A percentile compares a stretch with the other conserved stretches of the same genome.
These are phyloP conservation scores for Ogataea angusta DNA, from an alignment of 805 yeast species.

Conservation along the genomic window DNA sequence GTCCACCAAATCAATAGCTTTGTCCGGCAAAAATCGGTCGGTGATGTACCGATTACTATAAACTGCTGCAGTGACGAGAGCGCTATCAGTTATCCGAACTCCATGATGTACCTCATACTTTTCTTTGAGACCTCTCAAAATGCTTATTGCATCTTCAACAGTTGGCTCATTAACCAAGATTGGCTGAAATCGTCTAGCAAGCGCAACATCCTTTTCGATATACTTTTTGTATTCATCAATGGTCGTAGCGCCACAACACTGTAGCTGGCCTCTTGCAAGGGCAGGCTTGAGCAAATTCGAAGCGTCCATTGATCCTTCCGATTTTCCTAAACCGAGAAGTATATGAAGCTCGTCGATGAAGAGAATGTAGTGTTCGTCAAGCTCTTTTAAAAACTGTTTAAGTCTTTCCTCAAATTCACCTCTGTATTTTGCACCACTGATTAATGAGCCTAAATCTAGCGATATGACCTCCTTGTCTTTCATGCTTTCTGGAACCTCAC, in stretches of 20 bases:
- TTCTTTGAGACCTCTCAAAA: slow-evolving; percentile 89
- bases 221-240: slow-evolving; percentile 88
- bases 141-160: slow-evolving; percentile 87
- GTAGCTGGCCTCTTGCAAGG: slow-evolving; percentile 84
- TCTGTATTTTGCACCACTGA: slow-evolving; percentile 92
- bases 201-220: slow-evolving; percentile 94
- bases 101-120: slow-evolving; percentile 97
- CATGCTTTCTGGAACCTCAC: slow-evolving; percentile 94
- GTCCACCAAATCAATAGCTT: slow-evolving; percentile 94
- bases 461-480: slow-evolving; percentile 81
- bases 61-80: slow-evolving; percentile 90
- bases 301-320: slow-evolving; percentile 95
- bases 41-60: slow-evolving; percentile 87
- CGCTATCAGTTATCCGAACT: slow-evolving; percentile 88
- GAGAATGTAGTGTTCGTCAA: slow-evolving; percentile 72
- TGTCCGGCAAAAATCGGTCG: slow-evolving; percentile 89
- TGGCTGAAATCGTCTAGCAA: slow-evolving; percentile 91
- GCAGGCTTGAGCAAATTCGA: slow-evolving; percentile 91
- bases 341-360: slow-evolving; percentile 91
- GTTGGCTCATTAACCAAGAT: slow-evolving; percentile 84
- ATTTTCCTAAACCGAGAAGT: slow-evolving; percentile 84
- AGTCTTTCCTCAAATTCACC: slow-evolving; percentile 95
- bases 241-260: slow-evolving; percentile 96
- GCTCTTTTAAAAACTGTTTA: slow-evolving; percentile 76
- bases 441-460: slow-evolving; percentile 81